Evolutionary conservation across 768 basidiomycete genomes (phyloP), one percentile per base, ranked within the genome.

Genomic region (Astraeus odoratus): DNA sequence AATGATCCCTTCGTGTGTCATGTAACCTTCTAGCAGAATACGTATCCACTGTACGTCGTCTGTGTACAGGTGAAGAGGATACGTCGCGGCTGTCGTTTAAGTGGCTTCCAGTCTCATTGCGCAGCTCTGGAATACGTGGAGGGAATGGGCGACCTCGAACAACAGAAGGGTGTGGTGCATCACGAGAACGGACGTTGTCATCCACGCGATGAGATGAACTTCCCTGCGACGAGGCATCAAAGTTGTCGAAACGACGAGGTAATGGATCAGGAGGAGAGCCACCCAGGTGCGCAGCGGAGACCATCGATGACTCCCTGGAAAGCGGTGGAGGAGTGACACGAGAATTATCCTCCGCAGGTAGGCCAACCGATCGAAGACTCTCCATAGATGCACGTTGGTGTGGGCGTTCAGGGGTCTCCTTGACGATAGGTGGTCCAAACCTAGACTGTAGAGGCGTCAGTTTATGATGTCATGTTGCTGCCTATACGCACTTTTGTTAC

Each of bases 291-390:
- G 22, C 59, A 51, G 52, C 13, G 7, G 58, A 55, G 3, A 39
- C 2, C 50, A 51, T 51, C 6, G 62, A 64, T 8, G 62, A 64
- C 23, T 62, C 62, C 36, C 61, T 53, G 8, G 62, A 66, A 33
- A 39, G 47, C 5, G 62, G 62, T 6, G 62, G 62, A 2, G 62
- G 53, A 2, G 64, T 54, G 3, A 52, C 61, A 13, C 38, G 64
- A 16, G 44, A 48, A 15, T 40, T 41, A 16, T 43, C 38, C 16
- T 65, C 59, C 12, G 31, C 51, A 3, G 43, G 23, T 6, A 40
- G 50, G 16, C 49, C 52, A 31, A 15, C 27, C 18, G 42, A 54
- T 26, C 39, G 20, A 15, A 35, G 43, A 38, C 52, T 55, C 9
- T 60, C 62, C 5, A 44, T 44, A 10, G 62, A 50, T 13, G 51